Evolutionary conservation across 805 yeast species (phyloP).

Genomic region (Wickerhamiella australiensis): DNA sequence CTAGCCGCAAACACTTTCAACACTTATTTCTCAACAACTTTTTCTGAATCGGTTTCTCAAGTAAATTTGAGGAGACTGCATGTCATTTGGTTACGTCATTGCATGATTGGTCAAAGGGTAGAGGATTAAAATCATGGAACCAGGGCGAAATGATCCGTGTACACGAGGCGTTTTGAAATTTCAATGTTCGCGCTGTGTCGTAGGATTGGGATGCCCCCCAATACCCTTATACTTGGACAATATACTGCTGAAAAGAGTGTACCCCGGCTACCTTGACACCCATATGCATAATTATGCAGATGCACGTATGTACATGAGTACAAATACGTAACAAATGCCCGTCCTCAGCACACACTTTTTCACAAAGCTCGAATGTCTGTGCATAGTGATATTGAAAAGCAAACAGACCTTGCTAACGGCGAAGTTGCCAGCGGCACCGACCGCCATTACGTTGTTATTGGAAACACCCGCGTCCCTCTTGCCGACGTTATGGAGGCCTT

Average conservation of each 20-base stretch:
- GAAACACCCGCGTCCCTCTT: slow-evolving; percentile 54
- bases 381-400: slow-evolving; percentile 5
- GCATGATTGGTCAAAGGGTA: background rate
- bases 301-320: background rate
- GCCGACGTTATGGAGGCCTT: slow-evolving; percentile 30
- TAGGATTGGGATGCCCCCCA: no score
- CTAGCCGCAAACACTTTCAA: no score
- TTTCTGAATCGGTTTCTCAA: no score
- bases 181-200: no score
- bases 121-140: no score
- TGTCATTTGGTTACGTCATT: background rate
- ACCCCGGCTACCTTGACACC: slow-evolving; percentile 2
- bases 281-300: slow-evolving; percentile 3
- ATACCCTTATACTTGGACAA: no score
- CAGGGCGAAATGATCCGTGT: no score
- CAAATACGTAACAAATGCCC: background rate
- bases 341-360: no score
- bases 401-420: background rate
- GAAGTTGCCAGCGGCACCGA: slow-evolving; percentile 19
- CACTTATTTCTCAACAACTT: no score
- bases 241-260: no score
- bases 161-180: no score
- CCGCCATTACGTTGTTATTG: slow-evolving; percentile 57
- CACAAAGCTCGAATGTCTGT: background rate
- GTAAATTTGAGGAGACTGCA: background rate